A percentile compares a stretch with the other conserved stretches of the same genome.
These are phyloP conservation scores for Cylindrotheca closterium DNA, from an alignment of 108 stramenopile species.

Conservation along the genomic window DNA sequence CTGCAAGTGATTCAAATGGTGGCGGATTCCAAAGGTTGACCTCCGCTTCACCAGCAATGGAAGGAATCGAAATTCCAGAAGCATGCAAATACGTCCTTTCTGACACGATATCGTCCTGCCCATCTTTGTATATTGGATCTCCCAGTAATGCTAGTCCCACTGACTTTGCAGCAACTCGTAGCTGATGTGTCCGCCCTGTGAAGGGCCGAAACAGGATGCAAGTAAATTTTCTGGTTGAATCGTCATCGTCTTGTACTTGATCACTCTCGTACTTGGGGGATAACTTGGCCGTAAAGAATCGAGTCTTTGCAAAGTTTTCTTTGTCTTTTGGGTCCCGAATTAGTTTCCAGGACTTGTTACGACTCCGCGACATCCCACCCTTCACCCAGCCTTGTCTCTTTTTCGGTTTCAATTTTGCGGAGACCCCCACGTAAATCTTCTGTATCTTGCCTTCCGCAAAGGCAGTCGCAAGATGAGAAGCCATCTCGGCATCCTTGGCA, in stretches of 20 bases:
- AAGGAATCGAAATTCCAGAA: constrained; percentile 21
- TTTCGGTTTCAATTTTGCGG: constrained; percentile 60
- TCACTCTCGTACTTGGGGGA: constrained; percentile 12
- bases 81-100: constrained; percentile 25
- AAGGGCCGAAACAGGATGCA: constrained; percentile 59
- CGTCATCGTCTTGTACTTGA: constrained; percentile 17
- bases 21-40: constrained; percentile 20
- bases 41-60: constrained; percentile 7
- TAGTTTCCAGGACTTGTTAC: constrained; percentile 74
- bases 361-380: constrained; percentile 61
- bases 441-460: constrained; percentile 37
- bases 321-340: constrained; percentile 23
- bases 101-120: not conserved
- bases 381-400: constrained; percentile 82
- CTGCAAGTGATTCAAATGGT: constrained; percentile 7
- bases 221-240: constrained; percentile 11
- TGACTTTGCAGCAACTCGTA: constrained; percentile 80
- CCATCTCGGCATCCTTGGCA: constrained; percentile 60
- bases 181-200: constrained; percentile 83
- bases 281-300: constrained; percentile 47
- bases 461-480: constrained; percentile 35
- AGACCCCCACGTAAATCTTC: constrained; percentile 70
- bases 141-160: constrained; percentile 71
- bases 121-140: constrained; percentile 64
- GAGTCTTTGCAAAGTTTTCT: constrained; percentile 56